Conservation (phyloP, 495 filamentous ascomycete species). For the Cercophora newfieldiana region DNA sequence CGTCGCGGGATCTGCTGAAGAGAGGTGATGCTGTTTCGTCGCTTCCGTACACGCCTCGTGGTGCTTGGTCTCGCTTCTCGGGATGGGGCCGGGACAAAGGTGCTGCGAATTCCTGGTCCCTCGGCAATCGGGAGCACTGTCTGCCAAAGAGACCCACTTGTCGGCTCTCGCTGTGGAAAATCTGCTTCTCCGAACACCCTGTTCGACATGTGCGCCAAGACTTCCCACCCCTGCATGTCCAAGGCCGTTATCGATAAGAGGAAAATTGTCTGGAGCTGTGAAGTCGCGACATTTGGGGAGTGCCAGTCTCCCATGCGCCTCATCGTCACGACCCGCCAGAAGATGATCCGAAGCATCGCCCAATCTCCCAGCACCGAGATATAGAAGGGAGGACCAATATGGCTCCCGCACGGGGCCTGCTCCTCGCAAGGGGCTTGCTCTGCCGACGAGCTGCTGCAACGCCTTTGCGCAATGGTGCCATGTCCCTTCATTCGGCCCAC, state of each 20-base stretch:
- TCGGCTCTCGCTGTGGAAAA: slow-evolving; percentile 14
- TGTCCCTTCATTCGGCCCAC: background rate
- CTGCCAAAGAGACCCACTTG: slow-evolving; percentile 17
- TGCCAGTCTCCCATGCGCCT: background rate
- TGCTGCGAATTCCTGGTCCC: slow-evolving; percentile 31
- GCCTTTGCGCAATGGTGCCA: background rate
- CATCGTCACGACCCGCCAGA: background rate
- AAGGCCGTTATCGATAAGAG: background rate
- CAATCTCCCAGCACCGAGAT: background rate
- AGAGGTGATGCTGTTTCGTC: slow-evolving; percentile 12
- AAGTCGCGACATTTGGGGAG: background rate
- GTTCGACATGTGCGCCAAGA: background rate
- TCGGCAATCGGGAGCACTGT: slow-evolving; percentile 33
- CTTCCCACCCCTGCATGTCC: too few relatives aligned
- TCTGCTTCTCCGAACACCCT: background rate
- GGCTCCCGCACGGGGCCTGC: slow-evolving; percentile 19
- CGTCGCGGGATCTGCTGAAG: background rate
- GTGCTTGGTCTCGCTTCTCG: slow-evolving; percentile 5
- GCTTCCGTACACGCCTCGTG: background rate
- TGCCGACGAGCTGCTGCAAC: slow-evolving; percentile 19
- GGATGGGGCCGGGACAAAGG: slow-evolving; percentile 10
- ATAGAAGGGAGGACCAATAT: slow-evolving; percentile 12
- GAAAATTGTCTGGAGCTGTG: background rate
- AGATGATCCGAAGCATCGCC: slow-evolving; percentile 8
- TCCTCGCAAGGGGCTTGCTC: slow-evolving; percentile 19